Base-by-base conservation (phyloP, 2,329 filamentous ascomycete genomes). In the Periconia macrospinosa region DNA sequence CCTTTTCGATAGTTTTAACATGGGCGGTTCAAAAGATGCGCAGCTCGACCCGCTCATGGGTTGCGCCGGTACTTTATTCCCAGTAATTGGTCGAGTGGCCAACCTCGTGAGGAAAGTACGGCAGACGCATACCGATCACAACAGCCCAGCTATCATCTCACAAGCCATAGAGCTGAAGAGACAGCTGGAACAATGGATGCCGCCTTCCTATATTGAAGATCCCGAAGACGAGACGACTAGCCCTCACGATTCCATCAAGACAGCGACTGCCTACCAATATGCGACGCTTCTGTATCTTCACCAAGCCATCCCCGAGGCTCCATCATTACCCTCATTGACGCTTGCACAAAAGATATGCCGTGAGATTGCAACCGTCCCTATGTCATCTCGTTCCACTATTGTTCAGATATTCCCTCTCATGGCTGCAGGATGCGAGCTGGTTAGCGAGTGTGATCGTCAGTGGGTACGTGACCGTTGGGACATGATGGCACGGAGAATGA, bases 11-110 rank as follows among this genome's bases (percentile, higher is more conserved):
- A 55, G 65, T 45, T 67, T 76, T 14, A 65, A 69, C 45, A 58
- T 63, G 23, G 60, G 62, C n/a, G 69, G 66, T 23, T 59, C 68
- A 18, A 61, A 56, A 8, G 76, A 83, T 52, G 75, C 82, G 19
- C 79, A 85, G 53, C 79, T 90, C n/a, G 87, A 90, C 69, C 86
- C 87, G 5, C 71, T 90, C 30, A 87, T 90, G 84, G 87, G 87
- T 11, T 88, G 85, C 61, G 87, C 87, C 7, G 77, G 79, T 30
- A 86, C 85, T 0, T 77, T 90, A 0, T 90, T 90, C 62, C 87
- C 87, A 1, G 74, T 89, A 1, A 87, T 90, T 55, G 85, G 86
- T 11, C 80, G 81, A 18, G 85, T 86, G 19, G 87, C 86, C 3
- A 84, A 83, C 55, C 76, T 90, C 2, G 83, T 88, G n/a, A 82